Conservation (phyloP, 176 grass and related monocot genomes). For the Oryza punctata region DNA sequence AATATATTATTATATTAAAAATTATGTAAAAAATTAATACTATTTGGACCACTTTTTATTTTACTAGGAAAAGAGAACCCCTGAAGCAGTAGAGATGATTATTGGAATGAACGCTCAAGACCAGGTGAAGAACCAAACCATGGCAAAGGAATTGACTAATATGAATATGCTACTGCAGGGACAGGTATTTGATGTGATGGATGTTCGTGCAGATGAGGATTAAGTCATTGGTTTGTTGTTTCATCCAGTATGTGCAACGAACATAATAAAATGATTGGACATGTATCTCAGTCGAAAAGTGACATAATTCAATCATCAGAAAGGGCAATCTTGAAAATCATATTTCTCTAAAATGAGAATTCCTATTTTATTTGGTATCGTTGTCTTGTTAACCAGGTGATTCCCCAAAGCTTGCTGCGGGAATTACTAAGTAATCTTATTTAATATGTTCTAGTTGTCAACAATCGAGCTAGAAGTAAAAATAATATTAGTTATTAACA, state of each 20-base stretch:
- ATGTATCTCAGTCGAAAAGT: background rate
- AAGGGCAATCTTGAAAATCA: background rate
- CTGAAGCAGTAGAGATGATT: constrained; percentile 38
- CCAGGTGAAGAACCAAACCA: background rate
- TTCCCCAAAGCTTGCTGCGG: too few species aligned
- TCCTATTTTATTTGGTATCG: background rate
- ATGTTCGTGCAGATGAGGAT: background rate
- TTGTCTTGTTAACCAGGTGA: background rate
- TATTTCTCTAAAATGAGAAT: background rate
- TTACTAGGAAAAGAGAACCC: constrained; percentile 31
- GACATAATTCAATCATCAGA: background rate
- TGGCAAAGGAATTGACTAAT: constrained; percentile 13
- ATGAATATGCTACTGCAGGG: constrained; percentile 24
- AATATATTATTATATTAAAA: background rate
- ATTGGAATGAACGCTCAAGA: constrained; percentile 3
- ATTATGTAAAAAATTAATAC: too few species aligned
- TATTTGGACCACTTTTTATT: background rate
- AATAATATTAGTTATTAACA: too few species aligned
- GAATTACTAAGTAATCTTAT: too few species aligned
- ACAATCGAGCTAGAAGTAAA: too few species aligned
- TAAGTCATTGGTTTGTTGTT: background rate
- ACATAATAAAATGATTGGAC: too few species aligned
- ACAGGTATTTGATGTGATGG: constrained; percentile 4
- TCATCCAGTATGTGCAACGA: background rate
- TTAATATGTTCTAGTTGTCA: too few species aligned